These are phyloP conservation scores for Cladorrhinum sp. DNA, from an alignment of 2,329 filamentous ascomycete species.

Conservation along the genomic window DNA sequence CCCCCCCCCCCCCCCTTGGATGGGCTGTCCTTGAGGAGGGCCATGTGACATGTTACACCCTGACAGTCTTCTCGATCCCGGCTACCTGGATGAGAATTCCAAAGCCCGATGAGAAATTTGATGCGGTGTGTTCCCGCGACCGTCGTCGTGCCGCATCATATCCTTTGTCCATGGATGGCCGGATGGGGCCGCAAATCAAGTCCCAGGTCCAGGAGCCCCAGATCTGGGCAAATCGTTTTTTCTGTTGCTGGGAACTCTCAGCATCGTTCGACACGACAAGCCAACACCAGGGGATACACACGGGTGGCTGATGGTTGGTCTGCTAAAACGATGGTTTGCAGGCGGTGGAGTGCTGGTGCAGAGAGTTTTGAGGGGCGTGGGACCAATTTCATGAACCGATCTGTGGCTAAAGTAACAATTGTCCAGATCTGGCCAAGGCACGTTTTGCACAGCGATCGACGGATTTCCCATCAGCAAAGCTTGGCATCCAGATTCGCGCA, in stretches of 20 bases:
- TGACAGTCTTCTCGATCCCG: not conserved
- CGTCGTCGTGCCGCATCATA: not conserved
- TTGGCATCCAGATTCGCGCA: slow-evolving; percentile 1
- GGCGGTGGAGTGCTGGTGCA: slow-evolving; percentile 5
- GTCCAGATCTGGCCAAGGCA: slow-evolving; percentile 9
- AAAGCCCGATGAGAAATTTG: not conserved
- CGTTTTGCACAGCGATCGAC: slow-evolving; percentile 9
- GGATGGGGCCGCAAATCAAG: not conserved
- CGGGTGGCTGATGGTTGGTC: not conserved
- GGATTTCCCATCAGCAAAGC: slow-evolving; percentile 4
- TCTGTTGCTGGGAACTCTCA: not conserved
- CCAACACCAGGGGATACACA: not conserved
- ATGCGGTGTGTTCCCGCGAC: not conserved
- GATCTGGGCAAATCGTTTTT: not conserved
- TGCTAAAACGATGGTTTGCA: slow-evolving; percentile 3
- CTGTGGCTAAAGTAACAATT: slow-evolving; percentile 1
- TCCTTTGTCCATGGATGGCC: not conserved
- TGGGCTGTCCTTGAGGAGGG: not conserved
- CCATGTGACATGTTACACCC: slow-evolving; percentile 6
- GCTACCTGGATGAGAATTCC: not conserved
- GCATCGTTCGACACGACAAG: no score
- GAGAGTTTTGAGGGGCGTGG: not conserved
- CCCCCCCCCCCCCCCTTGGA: no score
- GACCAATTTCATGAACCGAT: slow-evolving; percentile 5
- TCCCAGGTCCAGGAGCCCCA: not conserved